A percentile compares a stretch with the other conserved stretches of the same genome.
Conservation (phyloP, 2,329 filamentous ascomycete species). For the Aureobasidium mangrovei region DNA sequence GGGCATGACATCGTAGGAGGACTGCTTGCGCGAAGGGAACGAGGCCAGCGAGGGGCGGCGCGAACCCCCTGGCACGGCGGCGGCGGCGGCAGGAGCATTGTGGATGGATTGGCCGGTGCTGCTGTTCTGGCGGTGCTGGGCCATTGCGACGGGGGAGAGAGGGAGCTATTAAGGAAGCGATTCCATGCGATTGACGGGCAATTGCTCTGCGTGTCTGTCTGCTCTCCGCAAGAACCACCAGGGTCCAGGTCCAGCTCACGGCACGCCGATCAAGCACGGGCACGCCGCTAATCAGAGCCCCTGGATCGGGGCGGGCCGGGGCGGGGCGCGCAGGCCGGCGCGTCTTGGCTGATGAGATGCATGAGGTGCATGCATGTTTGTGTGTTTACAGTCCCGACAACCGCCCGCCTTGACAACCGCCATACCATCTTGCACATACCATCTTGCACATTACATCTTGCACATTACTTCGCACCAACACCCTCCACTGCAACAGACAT, state of each 20-base stretch:
- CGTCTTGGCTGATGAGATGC: no score
- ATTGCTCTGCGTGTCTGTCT: neutral
- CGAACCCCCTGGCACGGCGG: constrained; percentile 12
- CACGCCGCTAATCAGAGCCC: neutral
- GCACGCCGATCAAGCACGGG: neutral
- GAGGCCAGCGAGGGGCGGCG: constrained; percentile 35
- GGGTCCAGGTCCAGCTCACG: neutral
- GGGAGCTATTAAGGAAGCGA: neutral
- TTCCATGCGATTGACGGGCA: neutral
- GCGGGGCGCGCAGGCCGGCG: no score
- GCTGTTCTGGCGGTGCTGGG: constrained; percentile 13
- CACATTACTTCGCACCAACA: neutral
- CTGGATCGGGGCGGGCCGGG: no score
- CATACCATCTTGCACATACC: no score
- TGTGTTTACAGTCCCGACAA: no score
- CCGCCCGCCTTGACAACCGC: no score
- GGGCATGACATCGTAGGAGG: constrained; percentile 11
- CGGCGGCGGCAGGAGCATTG: neutral
- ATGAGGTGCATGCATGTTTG: no score
- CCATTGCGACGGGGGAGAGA: neutral
- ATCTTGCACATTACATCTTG: no score
- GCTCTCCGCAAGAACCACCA: neutral
- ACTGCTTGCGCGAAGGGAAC: constrained; percentile 29
- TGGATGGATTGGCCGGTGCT: constrained; percentile 9
- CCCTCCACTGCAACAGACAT: neutral